These are phyloP conservation scores for Lasiosphaeria ovina DNA, from an alignment of 495 filamentous ascomycete genomes.

Conservation along the genomic window DNA sequence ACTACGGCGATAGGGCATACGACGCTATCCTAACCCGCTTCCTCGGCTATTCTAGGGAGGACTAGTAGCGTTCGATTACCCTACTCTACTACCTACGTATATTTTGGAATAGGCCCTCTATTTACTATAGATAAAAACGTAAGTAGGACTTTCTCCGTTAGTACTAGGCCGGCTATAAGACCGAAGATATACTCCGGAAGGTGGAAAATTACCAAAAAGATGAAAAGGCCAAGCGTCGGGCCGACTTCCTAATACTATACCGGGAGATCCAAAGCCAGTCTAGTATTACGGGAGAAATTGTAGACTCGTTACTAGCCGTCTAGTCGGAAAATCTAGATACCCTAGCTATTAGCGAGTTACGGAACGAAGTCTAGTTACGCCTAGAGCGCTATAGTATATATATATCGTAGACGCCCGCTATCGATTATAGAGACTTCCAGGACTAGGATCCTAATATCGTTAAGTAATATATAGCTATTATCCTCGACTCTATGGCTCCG, in stretches of 20 bases:
- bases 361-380: neutral
- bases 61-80: neutral
- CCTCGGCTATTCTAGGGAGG: neutral
- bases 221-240: neutral
- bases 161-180: neutral
- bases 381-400: neutral
- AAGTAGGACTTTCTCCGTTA: neutral
- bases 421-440: neutral
- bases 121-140: neutral
- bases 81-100: neutral
- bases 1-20: neutral
- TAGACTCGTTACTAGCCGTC: neutral
- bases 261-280: neutral
- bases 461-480: neutral
- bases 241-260: neutral
- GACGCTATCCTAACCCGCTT: neutral
- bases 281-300: neutral
- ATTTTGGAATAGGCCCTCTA: neutral
- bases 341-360: neutral
- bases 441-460: neutral
- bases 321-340: neutral
- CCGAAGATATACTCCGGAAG: neutral
- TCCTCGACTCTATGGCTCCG: neutral
- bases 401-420: neutral
- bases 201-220: neutral